phyloP scores from a whole-genome alignment of 108 stramenopile species.

The Craspedostauros australis region DNA sequence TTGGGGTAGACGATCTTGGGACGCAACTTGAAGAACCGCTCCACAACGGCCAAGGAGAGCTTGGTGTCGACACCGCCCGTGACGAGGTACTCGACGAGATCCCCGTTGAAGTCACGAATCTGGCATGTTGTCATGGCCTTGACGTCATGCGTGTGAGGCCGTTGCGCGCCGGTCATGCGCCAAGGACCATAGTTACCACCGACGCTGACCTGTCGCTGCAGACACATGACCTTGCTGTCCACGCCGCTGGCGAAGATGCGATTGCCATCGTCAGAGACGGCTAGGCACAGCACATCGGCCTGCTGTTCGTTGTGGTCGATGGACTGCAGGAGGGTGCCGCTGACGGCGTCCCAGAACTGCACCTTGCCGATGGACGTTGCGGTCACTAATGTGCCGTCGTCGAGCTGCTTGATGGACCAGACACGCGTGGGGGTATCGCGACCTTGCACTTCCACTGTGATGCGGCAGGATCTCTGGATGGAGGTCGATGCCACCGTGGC shows the following conservation, averaged over 20 bases:
- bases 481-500: constrained; percentile 6
- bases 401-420: constrained; percentile 77
- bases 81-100: constrained; percentile 53
- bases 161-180: constrained; percentile 72
- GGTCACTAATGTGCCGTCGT: constrained; percentile 79
- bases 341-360: constrained; percentile 86
- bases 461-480: constrained; percentile 47
- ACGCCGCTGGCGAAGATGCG: constrained; percentile 87
- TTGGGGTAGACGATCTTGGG: constrained; percentile 72
- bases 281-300: constrained; percentile 84
- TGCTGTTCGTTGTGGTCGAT: constrained; percentile 72
- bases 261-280: constrained; percentile 61
- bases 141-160: constrained; percentile 93
- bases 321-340: constrained; percentile 74
- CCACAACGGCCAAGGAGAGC: constrained; percentile 70
- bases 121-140: constrained; percentile 48
- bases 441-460: constrained; percentile 81
- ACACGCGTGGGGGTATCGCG: constrained; percentile 67
- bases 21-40: constrained; percentile 50
- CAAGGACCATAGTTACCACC: no score
- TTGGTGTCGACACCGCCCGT: constrained; percentile 90
- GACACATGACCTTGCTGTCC: constrained; percentile 86
- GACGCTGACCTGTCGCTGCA: no score
- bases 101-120: not conserved
- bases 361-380: constrained; percentile 89